phyloP scores from a whole-genome alignment of 2,329 filamentous ascomycete genomes.

The Cadophora luteo-olivacea region DNA sequence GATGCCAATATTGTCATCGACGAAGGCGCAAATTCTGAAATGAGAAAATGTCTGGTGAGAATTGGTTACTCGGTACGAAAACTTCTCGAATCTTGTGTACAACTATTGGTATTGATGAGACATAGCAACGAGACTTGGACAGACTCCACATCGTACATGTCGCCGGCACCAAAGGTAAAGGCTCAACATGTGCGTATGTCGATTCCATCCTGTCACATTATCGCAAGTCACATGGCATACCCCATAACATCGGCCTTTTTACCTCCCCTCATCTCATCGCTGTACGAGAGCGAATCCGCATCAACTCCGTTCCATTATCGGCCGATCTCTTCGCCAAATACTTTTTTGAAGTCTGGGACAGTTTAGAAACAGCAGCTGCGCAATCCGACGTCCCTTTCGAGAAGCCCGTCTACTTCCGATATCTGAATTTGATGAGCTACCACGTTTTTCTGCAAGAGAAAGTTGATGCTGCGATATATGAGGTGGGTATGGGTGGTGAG shows the following conservation, averaged over 20 bases:
- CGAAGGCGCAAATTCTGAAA: conserved; percentile 74
- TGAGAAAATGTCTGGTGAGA: conserved; percentile 76
- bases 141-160: conserved; percentile 73
- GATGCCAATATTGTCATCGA: conserved; percentile 77
- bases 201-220: conserved; percentile 66
- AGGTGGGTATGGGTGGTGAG: conserved; percentile 72
- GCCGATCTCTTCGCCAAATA: conserved; percentile 66
- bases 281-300: conserved; percentile 70
- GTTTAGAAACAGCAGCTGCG: conserved; percentile 49
- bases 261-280: conserved; percentile 73
- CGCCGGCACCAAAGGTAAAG: conserved; percentile 80
- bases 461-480: conserved; percentile 68
- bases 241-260: conserved; percentile 62
- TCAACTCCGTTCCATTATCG: conserved; percentile 63
- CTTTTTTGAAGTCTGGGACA: conserved; percentile 73
- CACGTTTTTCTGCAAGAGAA: conserved; percentile 70
- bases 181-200: conserved; percentile 73
- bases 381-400: conserved; percentile 41
- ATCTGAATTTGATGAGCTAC: conserved; percentile 69
- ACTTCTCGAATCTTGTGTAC: not conserved
- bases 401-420: conserved; percentile 65
- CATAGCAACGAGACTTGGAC: conserved; percentile 49
- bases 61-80: conserved; percentile 72
- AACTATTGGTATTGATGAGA: not conserved
- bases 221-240: conserved; percentile 44